Evolutionary conservation across 345 rosid genomes (phyloP).

Genomic region (Moringa oleifera): DNA sequence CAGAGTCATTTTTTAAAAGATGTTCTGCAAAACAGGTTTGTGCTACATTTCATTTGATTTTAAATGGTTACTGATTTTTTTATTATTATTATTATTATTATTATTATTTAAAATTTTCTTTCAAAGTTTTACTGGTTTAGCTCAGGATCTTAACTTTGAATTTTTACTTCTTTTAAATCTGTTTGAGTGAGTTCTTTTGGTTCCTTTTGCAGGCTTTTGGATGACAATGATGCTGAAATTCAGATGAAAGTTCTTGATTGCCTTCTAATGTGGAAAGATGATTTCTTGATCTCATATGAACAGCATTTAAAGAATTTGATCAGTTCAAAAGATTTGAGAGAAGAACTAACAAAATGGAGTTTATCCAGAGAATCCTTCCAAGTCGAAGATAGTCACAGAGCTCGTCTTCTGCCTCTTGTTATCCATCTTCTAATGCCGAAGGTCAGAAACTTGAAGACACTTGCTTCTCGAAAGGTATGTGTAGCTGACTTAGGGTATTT

Average conservation of each 20-base stretch:
- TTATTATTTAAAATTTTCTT: too few relatives aligned
- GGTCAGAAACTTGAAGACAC: slow-evolving; percentile 74
- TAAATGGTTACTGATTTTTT: too few relatives aligned
- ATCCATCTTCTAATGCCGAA: slow-evolving; percentile 71
- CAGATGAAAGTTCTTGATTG: slow-evolving; percentile 83
- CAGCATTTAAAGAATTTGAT: slow-evolving; percentile 78
- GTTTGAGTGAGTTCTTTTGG: slow-evolving; percentile 6
- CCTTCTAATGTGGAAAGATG: slow-evolving; percentile 71
- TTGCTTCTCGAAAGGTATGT: slow-evolving; percentile 81
- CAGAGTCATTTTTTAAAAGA: slow-evolving; percentile 61
- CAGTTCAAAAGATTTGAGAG: slow-evolving; percentile 61
- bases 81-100: too few relatives aligned
- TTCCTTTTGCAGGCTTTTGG: slow-evolving; percentile 60
- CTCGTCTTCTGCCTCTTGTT: slow-evolving; percentile 53
- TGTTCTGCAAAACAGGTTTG: slow-evolving; percentile 64
- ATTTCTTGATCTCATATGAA: slow-evolving; percentile 65
- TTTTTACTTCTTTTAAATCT: background rate
- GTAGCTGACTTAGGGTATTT: background rate
- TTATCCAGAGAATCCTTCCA: slow-evolving; percentile 49
- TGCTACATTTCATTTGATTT: background rate
- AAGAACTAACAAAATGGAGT: slow-evolving; percentile 86
- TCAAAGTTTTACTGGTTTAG: background rate
- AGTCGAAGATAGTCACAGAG: slow-evolving; percentile 63
- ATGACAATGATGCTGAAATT: slow-evolving; percentile 75
- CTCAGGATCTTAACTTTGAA: background rate